These are phyloP conservation scores for Leccinum subfulvum DNA, from an alignment of 1,284 basidiomycete genomes.

Conservation along the genomic window DNA sequence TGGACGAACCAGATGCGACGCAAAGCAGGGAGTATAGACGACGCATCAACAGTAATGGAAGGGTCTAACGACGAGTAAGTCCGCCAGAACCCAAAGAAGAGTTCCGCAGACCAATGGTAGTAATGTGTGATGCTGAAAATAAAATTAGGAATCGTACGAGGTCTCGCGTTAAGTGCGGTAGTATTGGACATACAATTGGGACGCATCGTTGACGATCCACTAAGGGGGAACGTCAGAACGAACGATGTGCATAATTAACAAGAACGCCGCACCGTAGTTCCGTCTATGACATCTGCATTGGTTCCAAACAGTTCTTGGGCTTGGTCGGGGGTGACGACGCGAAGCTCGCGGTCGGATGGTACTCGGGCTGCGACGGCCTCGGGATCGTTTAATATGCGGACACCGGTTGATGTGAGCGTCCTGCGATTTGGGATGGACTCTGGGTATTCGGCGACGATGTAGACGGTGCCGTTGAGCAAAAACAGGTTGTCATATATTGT, in stretches of 20 bases:
- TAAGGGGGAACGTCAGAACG: conserved; percentile 28
- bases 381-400: conserved; percentile 45
- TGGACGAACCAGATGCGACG: conserved; percentile 75
- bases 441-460: conserved; percentile 63
- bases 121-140: conserved; percentile 67
- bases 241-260: not conserved
- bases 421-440: conserved; percentile 51
- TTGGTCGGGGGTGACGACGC: conserved; percentile 66
- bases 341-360: conserved; percentile 77
- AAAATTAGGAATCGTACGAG: conserved; percentile 6
- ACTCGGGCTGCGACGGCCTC: conserved; percentile 47
- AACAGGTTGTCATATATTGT: conserved; percentile 81
- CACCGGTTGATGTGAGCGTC: conserved; percentile 57
- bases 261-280: conserved; percentile 52
- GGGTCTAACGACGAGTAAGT: conserved; percentile 79
- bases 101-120: conserved; percentile 85
- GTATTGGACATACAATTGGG: conserved; percentile 66
- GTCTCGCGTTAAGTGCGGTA: not conserved
- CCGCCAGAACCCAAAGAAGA: conserved; percentile 87
- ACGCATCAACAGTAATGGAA: conserved; percentile 60
- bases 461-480: conserved; percentile 73
- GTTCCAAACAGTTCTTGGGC: conserved; percentile 70
- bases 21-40: conserved; percentile 68
- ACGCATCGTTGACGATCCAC: conserved; percentile 80
- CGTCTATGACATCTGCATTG: conserved; percentile 59